Base-by-base conservation (phyloP, 805 yeast genomes). In the Millerozyma acaciae region DNA sequence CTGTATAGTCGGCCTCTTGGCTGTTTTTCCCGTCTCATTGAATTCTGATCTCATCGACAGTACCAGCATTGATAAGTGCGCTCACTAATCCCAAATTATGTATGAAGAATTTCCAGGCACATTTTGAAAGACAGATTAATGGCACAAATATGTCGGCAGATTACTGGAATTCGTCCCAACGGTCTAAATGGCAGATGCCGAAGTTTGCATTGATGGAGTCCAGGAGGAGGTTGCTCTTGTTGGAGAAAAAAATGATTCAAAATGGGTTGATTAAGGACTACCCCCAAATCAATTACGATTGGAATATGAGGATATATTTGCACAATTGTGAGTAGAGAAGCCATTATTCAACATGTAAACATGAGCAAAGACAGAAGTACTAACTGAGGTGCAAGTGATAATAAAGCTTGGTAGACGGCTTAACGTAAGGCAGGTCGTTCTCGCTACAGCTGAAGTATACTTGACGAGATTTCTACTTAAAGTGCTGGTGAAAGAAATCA, bases 371-470 rank as follows among this genome's bases (percentile, higher is more conserved):
- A 13, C n/a, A 20, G 14, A 10, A 10, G 13, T 26, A 23, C 26
- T 23, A 10, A 25, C 19, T 24, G 14, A n/a, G 16, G 13, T 6
- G 20, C 9, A 14, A 48, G 60, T 85, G 39, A 69, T 87, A 21
- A 78, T 80, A 47, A 78, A 80, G 47, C 63, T 90, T 8, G 97
- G 97, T 0, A 68, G 94, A 43, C 67, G 90, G 26, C 63, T 93
- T 34, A 78, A 76, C 37, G 68, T 86, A 12, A 63, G 97, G 26
- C 97, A 90, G 53, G 68, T 87, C 18, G 90, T 93, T 0, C 55
- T 90, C 13, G 83, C 95, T 2, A 84, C 96, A 0, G 95, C 96
- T 0, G 96, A 89, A 47, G 76, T 88, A 2, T 93, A 86, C 47
- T 53, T 88, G 14, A 68, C 82, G n/a, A 57, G 98, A 28, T 87